Base-by-base conservation (phyloP, 2,329 filamentous ascomycete species). In the Drechslerella dactyloides region DNA sequence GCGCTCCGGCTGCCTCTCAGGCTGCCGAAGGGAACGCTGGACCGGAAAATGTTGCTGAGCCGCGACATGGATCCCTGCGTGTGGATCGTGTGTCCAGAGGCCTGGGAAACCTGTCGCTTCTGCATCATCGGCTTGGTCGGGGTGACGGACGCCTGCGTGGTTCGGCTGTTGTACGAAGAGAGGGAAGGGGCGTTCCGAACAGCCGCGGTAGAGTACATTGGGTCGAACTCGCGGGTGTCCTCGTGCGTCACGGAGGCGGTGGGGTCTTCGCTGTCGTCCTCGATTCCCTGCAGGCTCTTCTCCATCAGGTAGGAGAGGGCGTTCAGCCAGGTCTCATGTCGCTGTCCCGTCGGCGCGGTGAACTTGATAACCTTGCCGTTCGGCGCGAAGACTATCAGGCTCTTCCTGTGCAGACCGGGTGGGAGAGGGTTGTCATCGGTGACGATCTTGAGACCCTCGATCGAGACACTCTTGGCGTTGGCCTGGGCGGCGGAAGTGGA, bases 281-380 rank as follows among this genome's bases (percentile, higher is more conserved):
- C 77, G 53, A 82, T 82, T 15, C 84, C 80, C 24, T 80, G 82
- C 33, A 86, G 84, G 24, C 88, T 92, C 51, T 93, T 88, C 30
- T 96, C 84, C 37, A 97, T 84, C 13, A 99, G 85, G 79, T 99
- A 99, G 0, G 91, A 96, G 61, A 99, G 84, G 0, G 94, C 93
- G 78, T 97, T 97, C 84, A 94, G 96, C 94, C 94, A 99, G 0
- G 93, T 97, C 82, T 99, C 94, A 78, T 99, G 94, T 72, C 94
- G 86, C 79, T 97, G 92, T 40, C 91, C 90, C 1, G 94, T 99
- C 1, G 91, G 88, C 74, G 93, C 96, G 1, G 94, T 99, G 75
- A 99, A 96, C 80, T 96, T 93, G 80, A 99, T 87, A 15, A 88
- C 88, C 75, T 94, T 87, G 55, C 93, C 92, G 30, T 40, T 54